These are phyloP conservation scores for Aspergillaceae sp. DNA, from an alignment of 2,329 filamentous ascomycete genomes.

Conservation along the genomic window DNA sequence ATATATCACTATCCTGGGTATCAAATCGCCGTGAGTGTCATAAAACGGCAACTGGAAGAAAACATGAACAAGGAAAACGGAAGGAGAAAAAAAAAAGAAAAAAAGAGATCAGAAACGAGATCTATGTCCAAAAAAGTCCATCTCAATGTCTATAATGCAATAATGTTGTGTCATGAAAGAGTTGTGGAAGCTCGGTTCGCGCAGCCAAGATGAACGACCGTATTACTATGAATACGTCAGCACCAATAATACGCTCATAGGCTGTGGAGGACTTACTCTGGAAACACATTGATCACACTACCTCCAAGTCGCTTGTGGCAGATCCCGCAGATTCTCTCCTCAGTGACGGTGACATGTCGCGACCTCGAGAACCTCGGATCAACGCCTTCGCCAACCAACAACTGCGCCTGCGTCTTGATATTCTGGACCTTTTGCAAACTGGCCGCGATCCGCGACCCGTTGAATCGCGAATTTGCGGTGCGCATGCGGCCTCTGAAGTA, in stretches of 20 bases:
- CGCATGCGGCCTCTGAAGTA: conserved; percentile 92
- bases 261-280: conserved; percentile 52
- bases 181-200: conserved; percentile 40
- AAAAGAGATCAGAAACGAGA: conserved; percentile 10
- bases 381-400: conserved; percentile 63
- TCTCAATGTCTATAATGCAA: conserved; percentile 3
- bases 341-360: conserved; percentile 67
- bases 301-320: conserved; percentile 90
- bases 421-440: conserved; percentile 70
- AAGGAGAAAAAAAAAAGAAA: not conserved
- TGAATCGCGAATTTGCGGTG: conserved; percentile 70
- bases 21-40: conserved; percentile 19
- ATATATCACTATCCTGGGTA: conserved; percentile 26
- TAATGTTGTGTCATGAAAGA: conserved; percentile 9
- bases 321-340: conserved; percentile 82
- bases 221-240: conserved; percentile 32
- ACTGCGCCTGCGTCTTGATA: conserved; percentile 62
- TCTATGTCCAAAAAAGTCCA: conserved; percentile 1
- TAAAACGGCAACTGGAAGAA: too few relatives aligned
- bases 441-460: conserved; percentile 68
- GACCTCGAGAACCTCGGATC: conserved; percentile 48
- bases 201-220: conserved; percentile 74
- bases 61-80: too few relatives aligned
- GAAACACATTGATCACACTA: conserved; percentile 82
- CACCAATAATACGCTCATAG: not conserved